A percentile compares a stretch with the other conserved stretches of the same genome.
Evolutionary conservation across 2,329 filamentous ascomycete genomes (phyloP).

Genomic region (Aspergillus latus): DNA sequence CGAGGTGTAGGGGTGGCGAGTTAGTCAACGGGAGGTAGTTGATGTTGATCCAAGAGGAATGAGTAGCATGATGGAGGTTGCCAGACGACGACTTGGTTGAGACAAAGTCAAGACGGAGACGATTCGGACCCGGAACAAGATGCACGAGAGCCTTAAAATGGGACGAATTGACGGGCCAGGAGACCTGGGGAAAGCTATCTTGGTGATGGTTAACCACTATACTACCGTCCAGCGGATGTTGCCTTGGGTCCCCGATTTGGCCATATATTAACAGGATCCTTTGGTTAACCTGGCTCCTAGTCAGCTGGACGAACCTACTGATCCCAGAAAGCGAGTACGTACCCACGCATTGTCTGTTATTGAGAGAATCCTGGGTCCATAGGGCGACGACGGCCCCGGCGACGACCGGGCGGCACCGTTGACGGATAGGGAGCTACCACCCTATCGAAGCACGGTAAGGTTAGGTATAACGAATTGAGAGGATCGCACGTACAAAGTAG

Average conservation of each 20-base stretch:
- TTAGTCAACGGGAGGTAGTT: slow-evolving; percentile 81
- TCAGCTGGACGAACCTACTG: neutral
- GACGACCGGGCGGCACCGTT: slow-evolving; percentile 49
- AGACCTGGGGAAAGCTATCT: slow-evolving; percentile 76
- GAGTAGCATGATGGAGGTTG: slow-evolving; percentile 63
- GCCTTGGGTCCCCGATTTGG: slow-evolving; percentile 70
- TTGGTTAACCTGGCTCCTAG: slow-evolving; percentile 70
- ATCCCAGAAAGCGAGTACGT: slow-evolving; percentile 38
- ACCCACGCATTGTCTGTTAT: slow-evolving; percentile 83
- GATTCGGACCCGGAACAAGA: slow-evolving; percentile 87
- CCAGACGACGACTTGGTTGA: slow-evolving; percentile 74
- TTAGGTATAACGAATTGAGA: neutral
- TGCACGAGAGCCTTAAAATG: slow-evolving; percentile 91
- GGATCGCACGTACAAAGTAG: slow-evolving; percentile 37
- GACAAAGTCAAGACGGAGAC: slow-evolving; percentile 80
- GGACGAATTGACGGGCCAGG: slow-evolving; percentile 85
- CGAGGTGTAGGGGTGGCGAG: slow-evolving; percentile 82
- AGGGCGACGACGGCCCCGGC: slow-evolving; percentile 68
- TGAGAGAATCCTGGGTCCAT: slow-evolving; percentile 77
- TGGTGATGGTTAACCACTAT: slow-evolving; percentile 79
- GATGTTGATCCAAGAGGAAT: slow-evolving; percentile 76
- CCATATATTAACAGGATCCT: slow-evolving; percentile 82
- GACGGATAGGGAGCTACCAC: slow-evolving; percentile 33
- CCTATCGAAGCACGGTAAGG: slow-evolving; percentile 26
- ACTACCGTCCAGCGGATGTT: slow-evolving; percentile 71